These are phyloP conservation scores for Byssochlamys sp. DNA, from an alignment of 2,329 filamentous ascomycete genomes.

Conservation along the genomic window DNA sequence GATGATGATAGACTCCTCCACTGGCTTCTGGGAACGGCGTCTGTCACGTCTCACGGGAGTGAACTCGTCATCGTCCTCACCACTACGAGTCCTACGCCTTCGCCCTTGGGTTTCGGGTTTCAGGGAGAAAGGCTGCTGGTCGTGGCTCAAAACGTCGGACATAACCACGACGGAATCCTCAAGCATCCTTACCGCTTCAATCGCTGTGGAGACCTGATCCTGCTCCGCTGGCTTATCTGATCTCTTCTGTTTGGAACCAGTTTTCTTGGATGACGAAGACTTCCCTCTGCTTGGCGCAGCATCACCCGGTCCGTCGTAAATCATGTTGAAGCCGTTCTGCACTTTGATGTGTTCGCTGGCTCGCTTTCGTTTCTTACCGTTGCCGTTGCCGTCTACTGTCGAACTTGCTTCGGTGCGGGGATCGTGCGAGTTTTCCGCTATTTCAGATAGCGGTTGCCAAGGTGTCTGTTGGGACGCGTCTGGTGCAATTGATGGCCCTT, in stretches of 20 bases:
- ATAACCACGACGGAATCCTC: conserved; percentile 5
- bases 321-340: background rate
- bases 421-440: background rate
- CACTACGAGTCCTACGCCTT: conserved; percentile 9
- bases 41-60: conserved; percentile 10
- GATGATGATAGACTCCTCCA: background rate
- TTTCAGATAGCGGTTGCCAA: background rate
- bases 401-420: background rate
- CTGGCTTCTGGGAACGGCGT: conserved; percentile 1
- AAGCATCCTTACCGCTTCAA: conserved; percentile 1
- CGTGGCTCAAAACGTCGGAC: conserved; percentile 9
- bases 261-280: background rate
- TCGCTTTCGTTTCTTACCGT: conserved; percentile 15
- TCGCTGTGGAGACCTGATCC: background rate
- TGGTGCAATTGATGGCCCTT: conserved; percentile 1
- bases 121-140: conserved; percentile 1
- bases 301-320: conserved; percentile 1
- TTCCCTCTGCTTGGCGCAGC: background rate
- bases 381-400: conserved; percentile 8
- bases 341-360: conserved; percentile 2
- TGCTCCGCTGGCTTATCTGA: background rate
- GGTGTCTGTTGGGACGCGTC: background rate
- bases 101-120: background rate
- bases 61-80: conserved; percentile 23
- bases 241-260: background rate